A percentile compares a stretch with the other conserved stretches of the same genome.
These are phyloP conservation scores for Phytopythium ostracodes DNA, from an alignment of 352 stramenopile species.

Conservation along the genomic window DNA sequence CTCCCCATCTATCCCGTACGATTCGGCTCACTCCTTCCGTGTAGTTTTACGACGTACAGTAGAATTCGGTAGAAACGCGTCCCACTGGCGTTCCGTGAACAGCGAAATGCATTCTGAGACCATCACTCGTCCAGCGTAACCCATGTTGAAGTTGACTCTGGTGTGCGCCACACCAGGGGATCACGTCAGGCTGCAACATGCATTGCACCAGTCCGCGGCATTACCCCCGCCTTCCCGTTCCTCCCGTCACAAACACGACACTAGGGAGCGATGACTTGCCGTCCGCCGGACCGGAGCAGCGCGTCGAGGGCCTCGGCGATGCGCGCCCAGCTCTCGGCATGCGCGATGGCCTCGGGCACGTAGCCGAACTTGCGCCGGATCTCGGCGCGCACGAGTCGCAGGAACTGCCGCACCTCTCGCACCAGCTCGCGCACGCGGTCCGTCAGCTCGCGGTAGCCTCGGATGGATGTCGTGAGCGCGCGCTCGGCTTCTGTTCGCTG, in stretches of 20 bases:
- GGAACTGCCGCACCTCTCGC: conserved; percentile 60
- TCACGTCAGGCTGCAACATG: too few relatives aligned
- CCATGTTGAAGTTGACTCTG: neutral
- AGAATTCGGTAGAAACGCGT: neutral
- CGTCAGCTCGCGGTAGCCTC: conserved; percentile 30
- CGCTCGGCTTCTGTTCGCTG: conserved; percentile 13
- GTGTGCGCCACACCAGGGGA: neutral
- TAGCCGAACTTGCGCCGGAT: conserved; percentile 81
- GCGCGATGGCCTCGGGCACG: conserved; percentile 68
- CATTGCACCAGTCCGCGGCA: neutral
- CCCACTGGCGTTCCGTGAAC: neutral
- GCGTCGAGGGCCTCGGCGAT: conserved; percentile 57
- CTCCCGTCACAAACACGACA: neutral
- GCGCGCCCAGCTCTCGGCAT: conserved; percentile 50
- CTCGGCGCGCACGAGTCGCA: conserved; percentile 61
- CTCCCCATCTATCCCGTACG: too few relatives aligned
- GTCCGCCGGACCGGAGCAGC: conserved; percentile 15
- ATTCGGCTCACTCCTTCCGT: too few relatives aligned
- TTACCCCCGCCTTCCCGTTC: too few relatives aligned
- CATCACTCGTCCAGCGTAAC: neutral
- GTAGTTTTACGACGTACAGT: too few relatives aligned
- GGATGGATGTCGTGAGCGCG: conserved; percentile 11
- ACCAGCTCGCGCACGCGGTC: conserved; percentile 49
- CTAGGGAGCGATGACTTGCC: neutral
- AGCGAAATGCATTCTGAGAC: neutral